phyloP scores from a whole-genome alignment of 2,329 filamentous ascomycete species.

The Penicillium hesseltinei region DNA sequence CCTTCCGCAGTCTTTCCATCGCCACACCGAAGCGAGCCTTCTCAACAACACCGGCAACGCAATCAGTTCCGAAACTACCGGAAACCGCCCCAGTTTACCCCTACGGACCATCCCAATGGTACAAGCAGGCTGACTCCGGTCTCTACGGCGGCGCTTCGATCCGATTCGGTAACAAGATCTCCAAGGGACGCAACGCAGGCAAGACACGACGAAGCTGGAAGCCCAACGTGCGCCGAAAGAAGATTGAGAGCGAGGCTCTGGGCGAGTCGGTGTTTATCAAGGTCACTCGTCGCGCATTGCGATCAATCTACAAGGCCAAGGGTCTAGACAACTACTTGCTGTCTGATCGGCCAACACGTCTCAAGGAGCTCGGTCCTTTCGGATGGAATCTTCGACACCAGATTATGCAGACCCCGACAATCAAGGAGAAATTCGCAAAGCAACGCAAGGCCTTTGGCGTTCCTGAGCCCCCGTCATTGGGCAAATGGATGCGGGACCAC shows the following conservation, averaged over 20 bases:
- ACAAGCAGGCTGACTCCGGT: constrained; percentile 48
- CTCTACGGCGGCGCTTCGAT: constrained; percentile 48
- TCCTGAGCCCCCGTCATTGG: constrained; percentile 48
- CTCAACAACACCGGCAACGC: constrained; percentile 36
- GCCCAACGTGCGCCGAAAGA: constrained; percentile 50
- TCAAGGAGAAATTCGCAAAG: constrained; percentile 64
- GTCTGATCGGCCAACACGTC: constrained; percentile 70
- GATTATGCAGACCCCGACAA: constrained; percentile 72
- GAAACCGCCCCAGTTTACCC: constrained; percentile 47
- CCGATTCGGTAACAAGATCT: constrained; percentile 52
- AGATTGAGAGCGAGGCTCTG: constrained; percentile 46
- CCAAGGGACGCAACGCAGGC: constrained; percentile 48
- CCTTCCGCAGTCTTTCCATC: constrained; percentile 42
- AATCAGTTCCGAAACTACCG: constrained; percentile 35
- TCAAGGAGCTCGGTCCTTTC: constrained; percentile 82
- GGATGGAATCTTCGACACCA: constrained; percentile 91
- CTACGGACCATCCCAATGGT: constrained; percentile 44
- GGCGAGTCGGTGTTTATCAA: constrained; percentile 45
- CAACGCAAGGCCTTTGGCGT: constrained; percentile 68
- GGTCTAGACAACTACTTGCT: constrained; percentile 90
- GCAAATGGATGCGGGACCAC: constrained; percentile 40
- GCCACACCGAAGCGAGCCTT: constrained; percentile 38
- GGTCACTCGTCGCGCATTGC: constrained; percentile 46
- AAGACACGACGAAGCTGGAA: constrained; percentile 51
- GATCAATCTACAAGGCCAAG: constrained; percentile 74